Evolutionary conservation across 2,329 filamentous ascomycete species (phyloP).

Genomic region (Fusarium paranaense): DNA sequence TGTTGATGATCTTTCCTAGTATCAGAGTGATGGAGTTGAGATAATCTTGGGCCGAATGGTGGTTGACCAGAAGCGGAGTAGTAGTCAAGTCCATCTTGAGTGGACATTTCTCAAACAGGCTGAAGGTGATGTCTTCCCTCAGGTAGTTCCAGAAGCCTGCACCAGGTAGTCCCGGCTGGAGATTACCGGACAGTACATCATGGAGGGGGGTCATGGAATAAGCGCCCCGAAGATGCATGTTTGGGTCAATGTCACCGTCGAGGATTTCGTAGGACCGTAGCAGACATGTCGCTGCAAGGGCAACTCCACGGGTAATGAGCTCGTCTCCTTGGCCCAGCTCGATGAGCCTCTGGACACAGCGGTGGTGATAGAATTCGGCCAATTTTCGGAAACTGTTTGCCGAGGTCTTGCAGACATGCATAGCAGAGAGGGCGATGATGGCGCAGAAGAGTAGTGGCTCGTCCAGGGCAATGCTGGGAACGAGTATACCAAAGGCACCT

Average conservation of each 20-base stretch:
- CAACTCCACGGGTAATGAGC: conserved; percentile 51
- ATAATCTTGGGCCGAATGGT: conserved; percentile 32
- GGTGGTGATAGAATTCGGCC: conserved; percentile 55
- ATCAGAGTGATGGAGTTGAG: conserved; percentile 57
- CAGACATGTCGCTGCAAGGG: conserved; percentile 60
- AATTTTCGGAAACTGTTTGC: conserved; percentile 38
- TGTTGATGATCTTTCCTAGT: conserved; percentile 58
- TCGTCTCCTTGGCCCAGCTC: conserved; percentile 47
- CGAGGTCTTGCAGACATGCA: conserved; percentile 52
- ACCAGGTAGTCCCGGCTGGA: conserved; percentile 46
- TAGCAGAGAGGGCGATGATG: conserved; percentile 58
- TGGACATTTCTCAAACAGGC: conserved; percentile 56
- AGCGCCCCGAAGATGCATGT: conserved; percentile 59
- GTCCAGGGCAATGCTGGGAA: conserved; percentile 53
- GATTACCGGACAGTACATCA: conserved; percentile 33
- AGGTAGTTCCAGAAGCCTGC: conserved; percentile 65
- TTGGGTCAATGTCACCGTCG: conserved; percentile 54
- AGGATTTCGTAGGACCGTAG: conserved; percentile 63
- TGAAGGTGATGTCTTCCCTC: conserved; percentile 65
- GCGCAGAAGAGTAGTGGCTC: conserved; percentile 58
- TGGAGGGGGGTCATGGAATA: conserved; percentile 56
- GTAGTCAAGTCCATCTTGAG: conserved; percentile 54
- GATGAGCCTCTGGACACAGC: conserved; percentile 55
- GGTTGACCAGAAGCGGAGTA: conserved; percentile 30
- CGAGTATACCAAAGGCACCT: conserved; percentile 49